Evolutionary conservation across 1,284 basidiomycete species (phyloP), one percentile per base, ranked within the genome.

Genomic region (Sutorius eximius): DNA sequence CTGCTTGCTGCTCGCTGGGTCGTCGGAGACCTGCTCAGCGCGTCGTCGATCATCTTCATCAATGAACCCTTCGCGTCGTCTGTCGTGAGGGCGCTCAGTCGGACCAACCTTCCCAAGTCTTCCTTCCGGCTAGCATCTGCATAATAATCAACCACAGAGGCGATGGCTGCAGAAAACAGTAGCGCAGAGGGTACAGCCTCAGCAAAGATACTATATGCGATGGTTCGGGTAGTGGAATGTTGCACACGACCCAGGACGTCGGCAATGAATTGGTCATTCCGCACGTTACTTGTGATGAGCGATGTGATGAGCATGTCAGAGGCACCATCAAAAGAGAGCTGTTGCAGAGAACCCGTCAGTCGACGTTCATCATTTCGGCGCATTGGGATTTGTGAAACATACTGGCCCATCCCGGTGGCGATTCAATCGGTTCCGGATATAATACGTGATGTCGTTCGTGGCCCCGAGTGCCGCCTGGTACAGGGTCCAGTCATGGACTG

Each of bases 81-180:
- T 4, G 66, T 63, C 11, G 59, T 44, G 18, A 59, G 60, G 24
- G 61, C 58, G 24, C 72, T 68, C 30, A 82, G 59, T 16, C 55
- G 60, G 9, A 77, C 68, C 36, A 89, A 75, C 41, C 79, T 72
- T 13, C 72, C 71, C 22, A 79, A 70, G 45, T 77, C 76, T 24
- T 68, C 56, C 37, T 66, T 56, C 52, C 74, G 72, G 29, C 68
- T 71, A 2, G 77, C 72, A 27, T 77, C 71, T 18, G 89, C 71
- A 63, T 83, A 90, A 69, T 82, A 87, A 66, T 89, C 77, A 47
- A 91, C 75, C 30, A 87, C 76, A 52, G 82, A 77, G 3, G 81
- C 76, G 29, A 87, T 68, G 5, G 79, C 77, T 59, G 81, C 75
- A 5, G 84, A 81, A 69, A 81, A 85, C 18, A 80, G 63, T 1